These are phyloP conservation scores for Coniochaeta ligniaria DNA, from an alignment of 2,329 filamentous ascomycete genomes.

Conservation along the genomic window DNA sequence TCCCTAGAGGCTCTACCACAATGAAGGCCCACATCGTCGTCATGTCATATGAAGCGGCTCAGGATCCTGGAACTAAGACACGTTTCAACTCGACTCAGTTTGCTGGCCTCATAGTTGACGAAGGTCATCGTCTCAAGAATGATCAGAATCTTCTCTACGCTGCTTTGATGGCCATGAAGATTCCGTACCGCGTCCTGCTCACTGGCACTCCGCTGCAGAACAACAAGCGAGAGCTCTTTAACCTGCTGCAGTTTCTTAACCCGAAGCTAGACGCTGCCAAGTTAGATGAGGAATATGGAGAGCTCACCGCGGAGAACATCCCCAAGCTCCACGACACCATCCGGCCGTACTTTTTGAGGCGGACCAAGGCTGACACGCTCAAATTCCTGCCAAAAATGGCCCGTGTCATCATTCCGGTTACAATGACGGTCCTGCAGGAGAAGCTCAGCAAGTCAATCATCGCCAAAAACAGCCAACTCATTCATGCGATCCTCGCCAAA, in stretches of 20 bases:
- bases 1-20: conserved; percentile 55
- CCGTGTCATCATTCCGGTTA: conserved; percentile 92
- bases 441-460: conserved; percentile 92
- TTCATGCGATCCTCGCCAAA: conserved; percentile 76
- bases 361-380: conserved; percentile 85
- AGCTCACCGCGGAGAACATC: conserved; percentile 79
- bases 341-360: conserved; percentile 59
- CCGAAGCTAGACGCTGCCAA: conserved; percentile 58
- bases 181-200: conserved; percentile 78
- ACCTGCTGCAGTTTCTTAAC: conserved; percentile 92
- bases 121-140: conserved; percentile 93
- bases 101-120: conserved; percentile 86
- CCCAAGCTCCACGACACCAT: conserved; percentile 77
- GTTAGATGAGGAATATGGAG: conserved; percentile 67
- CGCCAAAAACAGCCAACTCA: conserved; percentile 80
- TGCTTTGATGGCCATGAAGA: conserved; percentile 63
- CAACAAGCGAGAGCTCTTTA: conserved; percentile 91
- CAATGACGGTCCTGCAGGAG: conserved; percentile 89
- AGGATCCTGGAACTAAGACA: conserved; percentile 59
- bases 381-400: conserved; percentile 89
- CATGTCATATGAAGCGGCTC: conserved; percentile 87
- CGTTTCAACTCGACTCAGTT: conserved; percentile 70
- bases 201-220: conserved; percentile 94
- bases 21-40: conserved; percentile 88
- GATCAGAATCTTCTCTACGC: conserved; percentile 78